A percentile compares a stretch with the other conserved stretches of the same genome.
phyloP scores from a whole-genome alignment of 2,329 filamentous ascomycete genomes.

The Endoconidiophora laricicola region DNA sequence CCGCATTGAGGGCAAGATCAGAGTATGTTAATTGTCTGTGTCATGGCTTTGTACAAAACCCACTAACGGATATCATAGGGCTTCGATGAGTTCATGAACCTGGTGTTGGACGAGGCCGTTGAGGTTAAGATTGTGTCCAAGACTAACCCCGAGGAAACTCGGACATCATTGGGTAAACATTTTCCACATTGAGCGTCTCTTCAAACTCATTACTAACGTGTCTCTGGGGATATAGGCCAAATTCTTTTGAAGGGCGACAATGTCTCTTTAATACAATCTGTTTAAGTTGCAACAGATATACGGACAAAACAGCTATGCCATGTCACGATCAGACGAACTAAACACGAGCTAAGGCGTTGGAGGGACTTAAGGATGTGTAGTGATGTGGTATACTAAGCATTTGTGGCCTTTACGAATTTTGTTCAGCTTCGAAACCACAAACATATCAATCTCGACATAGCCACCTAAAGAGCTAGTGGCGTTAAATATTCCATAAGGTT shows the following conservation, averaged over 20 bases:
- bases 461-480: too few species aligned
- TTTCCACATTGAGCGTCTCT: not conserved
- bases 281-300: conserved; percentile 5
- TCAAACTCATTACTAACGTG: conserved; percentile 14
- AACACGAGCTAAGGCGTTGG: not conserved
- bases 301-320: not conserved
- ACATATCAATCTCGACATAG: too few species aligned
- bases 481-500: too few species aligned
- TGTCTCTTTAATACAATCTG: conserved; percentile 56
- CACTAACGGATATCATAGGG: conserved; percentile 40
- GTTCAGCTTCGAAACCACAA: too few species aligned
- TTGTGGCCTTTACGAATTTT: too few species aligned
- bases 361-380: not conserved
- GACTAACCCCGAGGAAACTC: conserved; percentile 55
- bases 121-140: conserved; percentile 80
- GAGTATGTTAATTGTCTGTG: conserved; percentile 52
- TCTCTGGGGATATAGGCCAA: conserved; percentile 41
- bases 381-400: not conserved
- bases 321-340: not conserved
- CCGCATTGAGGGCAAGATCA: conserved; percentile 89
- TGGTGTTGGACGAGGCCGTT: conserved; percentile 87
- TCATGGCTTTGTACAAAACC: conserved; percentile 31
- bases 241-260: conserved; percentile 81
- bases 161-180: conserved; percentile 57
- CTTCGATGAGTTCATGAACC: conserved; percentile 99